phyloP scores from a whole-genome alignment of 2,329 filamentous ascomycete genomes.

The Pestalotiopsis sp. region DNA sequence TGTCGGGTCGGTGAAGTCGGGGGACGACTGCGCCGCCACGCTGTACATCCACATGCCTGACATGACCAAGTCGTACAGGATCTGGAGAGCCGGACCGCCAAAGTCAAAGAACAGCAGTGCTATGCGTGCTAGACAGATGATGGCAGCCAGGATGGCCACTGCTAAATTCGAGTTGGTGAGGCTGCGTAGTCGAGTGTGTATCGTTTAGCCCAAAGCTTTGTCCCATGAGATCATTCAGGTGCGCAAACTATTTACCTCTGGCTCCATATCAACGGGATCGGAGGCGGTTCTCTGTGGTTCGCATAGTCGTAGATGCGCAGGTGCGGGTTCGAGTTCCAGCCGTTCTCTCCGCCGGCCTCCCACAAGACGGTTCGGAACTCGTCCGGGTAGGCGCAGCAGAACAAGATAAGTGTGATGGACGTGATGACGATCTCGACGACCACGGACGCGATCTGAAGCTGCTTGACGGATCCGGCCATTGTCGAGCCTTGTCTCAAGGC shows the following conservation, averaged over 20 bases:
- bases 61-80: conserved; percentile 16
- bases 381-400: conserved; percentile 20
- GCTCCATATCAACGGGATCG: conserved; percentile 20
- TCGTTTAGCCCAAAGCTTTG: neutral
- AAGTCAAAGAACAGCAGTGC: conserved; percentile 13
- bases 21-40: conserved; percentile 17
- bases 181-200: neutral
- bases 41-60: conserved; percentile 20
- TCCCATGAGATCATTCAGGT: neutral
- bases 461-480: neutral
- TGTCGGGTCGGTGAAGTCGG: conserved; percentile 18
- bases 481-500: neutral
- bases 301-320: conserved; percentile 25
- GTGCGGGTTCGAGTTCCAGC: conserved; percentile 25
- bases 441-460: neutral
- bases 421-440: conserved; percentile 5
- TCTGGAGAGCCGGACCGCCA: conserved; percentile 2
- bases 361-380: conserved; percentile 17
- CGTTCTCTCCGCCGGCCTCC: conserved; percentile 21
- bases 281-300: conserved; percentile 21
- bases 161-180: conserved; percentile 21
- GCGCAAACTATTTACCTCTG: conserved; percentile 13
- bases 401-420: neutral
- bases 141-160: conserved; percentile 15
- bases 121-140: conserved; percentile 13